These are phyloP conservation scores for Pseudonitzschia delicatissima DNA, from an alignment of 108 stramenopile species.

Conservation along the genomic window DNA sequence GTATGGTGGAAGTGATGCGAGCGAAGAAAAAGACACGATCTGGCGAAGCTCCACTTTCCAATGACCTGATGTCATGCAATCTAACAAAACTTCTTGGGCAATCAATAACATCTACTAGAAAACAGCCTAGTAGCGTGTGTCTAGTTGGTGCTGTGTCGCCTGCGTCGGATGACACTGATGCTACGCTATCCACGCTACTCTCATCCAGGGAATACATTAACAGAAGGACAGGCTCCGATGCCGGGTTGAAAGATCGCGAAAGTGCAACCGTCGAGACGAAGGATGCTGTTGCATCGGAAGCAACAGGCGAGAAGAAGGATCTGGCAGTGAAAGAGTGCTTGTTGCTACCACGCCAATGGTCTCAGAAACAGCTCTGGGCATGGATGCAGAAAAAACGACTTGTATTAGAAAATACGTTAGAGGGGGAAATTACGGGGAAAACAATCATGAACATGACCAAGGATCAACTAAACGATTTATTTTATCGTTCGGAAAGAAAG, in stretches of 20 bases:
- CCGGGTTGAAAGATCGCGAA: not conserved
- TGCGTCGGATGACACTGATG: slow-evolving; percentile 2
- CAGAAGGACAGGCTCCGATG: not conserved
- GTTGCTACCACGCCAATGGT: slow-evolving; percentile 35
- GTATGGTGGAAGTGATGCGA: slow-evolving; percentile 13
- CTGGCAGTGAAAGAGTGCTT: no score
- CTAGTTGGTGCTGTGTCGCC: slow-evolving; percentile 10
- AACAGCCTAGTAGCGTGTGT: not conserved
- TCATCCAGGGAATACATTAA: slow-evolving; percentile 1
- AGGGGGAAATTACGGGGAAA: slow-evolving; percentile 13
- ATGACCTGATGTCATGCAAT: not conserved
- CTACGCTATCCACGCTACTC: not conserved
- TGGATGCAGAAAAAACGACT: slow-evolving; percentile 36
- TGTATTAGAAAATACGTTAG: not conserved
- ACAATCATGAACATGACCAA: slow-evolving; percentile 40
- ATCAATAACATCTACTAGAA: not conserved
- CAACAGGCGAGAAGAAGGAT: not conserved
- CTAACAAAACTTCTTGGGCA: slow-evolving; percentile 1
- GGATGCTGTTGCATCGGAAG: no score
- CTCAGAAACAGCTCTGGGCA: slow-evolving; percentile 15
- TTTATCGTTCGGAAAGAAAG: slow-evolving; percentile 16
- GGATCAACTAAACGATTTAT: slow-evolving; percentile 26
- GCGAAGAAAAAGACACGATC: no score
- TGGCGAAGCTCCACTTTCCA: not conserved
- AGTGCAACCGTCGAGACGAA: not conserved